Conservation (phyloP, 495 filamentous ascomycete genomes). For the Talaromyces ruber region DNA sequence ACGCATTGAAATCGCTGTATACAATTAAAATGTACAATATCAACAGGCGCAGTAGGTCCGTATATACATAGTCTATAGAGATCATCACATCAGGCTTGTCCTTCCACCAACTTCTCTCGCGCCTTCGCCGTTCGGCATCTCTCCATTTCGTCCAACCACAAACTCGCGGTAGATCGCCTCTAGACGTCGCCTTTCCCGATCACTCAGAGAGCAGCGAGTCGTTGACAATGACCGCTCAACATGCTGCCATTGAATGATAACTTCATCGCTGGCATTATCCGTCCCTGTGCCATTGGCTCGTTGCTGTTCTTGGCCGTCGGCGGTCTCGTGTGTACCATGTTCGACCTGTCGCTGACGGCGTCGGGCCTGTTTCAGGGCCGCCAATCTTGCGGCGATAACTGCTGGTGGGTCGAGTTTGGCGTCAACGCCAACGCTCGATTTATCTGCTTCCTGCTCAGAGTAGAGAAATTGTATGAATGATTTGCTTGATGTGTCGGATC, state of each 20-base stretch:
- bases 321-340: slow-evolving; percentile 27
- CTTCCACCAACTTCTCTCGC: slow-evolving; percentile 85
- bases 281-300: slow-evolving; percentile 22
- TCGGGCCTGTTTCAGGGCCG: slow-evolving; percentile 59
- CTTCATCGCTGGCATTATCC: slow-evolving; percentile 49
- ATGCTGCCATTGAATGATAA: slow-evolving; percentile 82
- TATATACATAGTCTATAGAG: slow-evolving; percentile 4
- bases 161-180: slow-evolving; percentile 85
- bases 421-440: slow-evolving; percentile 27
- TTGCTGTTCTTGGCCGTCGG: slow-evolving; percentile 13
- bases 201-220: slow-evolving; percentile 79
- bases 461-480: slow-evolving; percentile 81
- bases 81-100: slow-evolving; percentile 77
- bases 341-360: slow-evolving; percentile 48
- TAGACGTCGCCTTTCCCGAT: slow-evolving; percentile 63
- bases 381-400: slow-evolving; percentile 64
- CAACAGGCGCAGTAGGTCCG: neutral
- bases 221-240: slow-evolving; percentile 63
- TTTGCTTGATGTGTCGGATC: slow-evolving; percentile 26
- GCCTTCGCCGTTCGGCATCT: slow-evolving; percentile 87
- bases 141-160: slow-evolving; percentile 80
- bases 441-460: slow-evolving; percentile 41
- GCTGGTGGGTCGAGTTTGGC: slow-evolving; percentile 53
- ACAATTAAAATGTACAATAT: neutral
- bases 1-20: neutral